Evolutionary conservation across 2,329 filamentous ascomycete species (phyloP).

Genomic region (Septoria linicola): DNA sequence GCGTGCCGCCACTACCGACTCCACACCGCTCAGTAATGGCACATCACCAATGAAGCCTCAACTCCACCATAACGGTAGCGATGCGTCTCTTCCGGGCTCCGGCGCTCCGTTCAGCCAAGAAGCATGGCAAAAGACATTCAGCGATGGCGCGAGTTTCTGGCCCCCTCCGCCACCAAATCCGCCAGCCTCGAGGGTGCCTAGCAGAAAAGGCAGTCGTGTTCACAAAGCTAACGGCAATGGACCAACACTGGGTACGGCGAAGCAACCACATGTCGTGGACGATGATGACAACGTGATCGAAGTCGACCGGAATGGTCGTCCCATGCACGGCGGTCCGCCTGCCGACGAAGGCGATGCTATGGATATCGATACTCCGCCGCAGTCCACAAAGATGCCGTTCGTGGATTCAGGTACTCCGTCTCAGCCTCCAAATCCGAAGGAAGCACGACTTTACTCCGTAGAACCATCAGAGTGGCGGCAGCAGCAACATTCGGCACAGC

Average conservation of each 20-base stretch:
- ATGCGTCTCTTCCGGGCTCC: conserved; percentile 3
- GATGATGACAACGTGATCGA: conserved; percentile 34
- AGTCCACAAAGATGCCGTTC: conserved; percentile 15
- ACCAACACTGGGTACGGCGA: conserved; percentile 17
- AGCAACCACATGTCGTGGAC: conserved; percentile 34
- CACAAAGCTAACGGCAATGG: conserved; percentile 14
- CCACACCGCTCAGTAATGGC: conserved; percentile 15
- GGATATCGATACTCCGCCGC: conserved; percentile 48
- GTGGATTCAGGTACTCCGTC: conserved; percentile 11
- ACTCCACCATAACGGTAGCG: background rate
- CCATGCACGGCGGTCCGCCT: background rate
- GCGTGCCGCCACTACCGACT: conserved; percentile 22
- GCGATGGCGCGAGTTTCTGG: conserved; percentile 42
- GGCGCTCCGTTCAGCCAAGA: conserved; percentile 30
- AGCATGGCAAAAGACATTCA: conserved; percentile 46
- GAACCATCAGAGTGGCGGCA: conserved; percentile 36
- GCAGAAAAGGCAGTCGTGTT: conserved; percentile 30
- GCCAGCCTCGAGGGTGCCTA: conserved; percentile 34
- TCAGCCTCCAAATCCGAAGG: conserved; percentile 21
- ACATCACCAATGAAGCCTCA: conserved; percentile 17
- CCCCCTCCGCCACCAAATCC: conserved; percentile 30
- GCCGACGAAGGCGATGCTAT: conserved; percentile 41
- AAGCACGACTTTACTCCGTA: conserved; percentile 37
- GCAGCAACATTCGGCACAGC: conserved; percentile 17
- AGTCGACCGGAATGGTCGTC: conserved; percentile 8